Evolutionary conservation across 805 yeast genomes (phyloP).

Genomic region (Lipomyces oligophaga): DNA sequence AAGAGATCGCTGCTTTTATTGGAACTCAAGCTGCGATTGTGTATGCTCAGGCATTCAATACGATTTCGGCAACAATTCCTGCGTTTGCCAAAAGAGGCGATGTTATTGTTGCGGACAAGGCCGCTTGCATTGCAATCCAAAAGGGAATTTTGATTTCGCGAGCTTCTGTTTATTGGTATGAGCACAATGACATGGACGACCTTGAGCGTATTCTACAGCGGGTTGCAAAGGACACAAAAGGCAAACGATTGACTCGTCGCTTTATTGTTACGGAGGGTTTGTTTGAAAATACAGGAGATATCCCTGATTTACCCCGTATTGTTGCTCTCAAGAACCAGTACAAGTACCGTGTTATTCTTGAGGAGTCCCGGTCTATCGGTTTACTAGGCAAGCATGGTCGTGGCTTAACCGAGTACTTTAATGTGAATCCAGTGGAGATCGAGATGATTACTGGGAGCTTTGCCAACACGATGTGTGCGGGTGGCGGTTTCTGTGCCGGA

Average conservation of each 20-base stretch:
- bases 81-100: slow-evolving; percentile 96
- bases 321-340: slow-evolving; percentile 72
- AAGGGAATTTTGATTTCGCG: slow-evolving; percentile 85
- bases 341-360: slow-evolving; percentile 82
- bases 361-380: slow-evolving; percentile 84
- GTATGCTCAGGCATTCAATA: slow-evolving; percentile 89
- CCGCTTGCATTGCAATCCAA: slow-evolving; percentile 71
- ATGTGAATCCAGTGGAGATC: slow-evolving; percentile 62
- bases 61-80: slow-evolving; percentile 84
- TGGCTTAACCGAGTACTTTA: slow-evolving; percentile 74
- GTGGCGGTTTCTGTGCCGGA: slow-evolving; percentile 95
- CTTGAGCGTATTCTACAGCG: slow-evolving; percentile 64
- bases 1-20: slow-evolving; percentile 67
- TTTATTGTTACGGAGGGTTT: slow-evolving; percentile 90
- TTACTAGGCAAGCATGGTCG: slow-evolving; percentile 79
- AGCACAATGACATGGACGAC: slow-evolving; percentile 85
- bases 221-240: slow-evolving; percentile 35
- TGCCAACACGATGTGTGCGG: slow-evolving; percentile 74
- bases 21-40: slow-evolving; percentile 75
- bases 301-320: slow-evolving; percentile 52
- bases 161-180: slow-evolving; percentile 64
- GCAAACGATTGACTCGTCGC: slow-evolving; percentile 80
- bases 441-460: slow-evolving; percentile 85
- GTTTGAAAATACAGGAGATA: slow-evolving; percentile 76
- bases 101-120: slow-evolving; percentile 79